These are phyloP conservation scores for Marasmius fiardii DNA, from an alignment of 1,284 basidiomycete genomes.

Conservation along the genomic window DNA sequence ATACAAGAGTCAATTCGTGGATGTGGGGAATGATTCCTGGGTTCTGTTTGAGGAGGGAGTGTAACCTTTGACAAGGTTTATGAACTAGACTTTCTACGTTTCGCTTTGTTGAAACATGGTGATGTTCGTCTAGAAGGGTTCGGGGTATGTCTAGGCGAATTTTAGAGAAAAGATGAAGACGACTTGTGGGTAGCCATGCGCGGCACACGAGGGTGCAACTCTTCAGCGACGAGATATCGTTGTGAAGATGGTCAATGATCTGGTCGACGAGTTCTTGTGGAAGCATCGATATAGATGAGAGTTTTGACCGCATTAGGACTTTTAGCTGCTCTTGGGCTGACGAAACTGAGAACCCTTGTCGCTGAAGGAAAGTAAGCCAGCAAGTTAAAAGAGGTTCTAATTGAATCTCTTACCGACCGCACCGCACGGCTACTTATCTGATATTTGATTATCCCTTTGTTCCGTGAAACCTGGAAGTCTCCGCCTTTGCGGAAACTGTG, in stretches of 20 bases:
- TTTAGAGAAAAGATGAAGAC: slow-evolving; percentile 27
- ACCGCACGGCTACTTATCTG: too few species aligned
- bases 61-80: not conserved
- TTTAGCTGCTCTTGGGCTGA: too few species aligned
- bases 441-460: too few species aligned
- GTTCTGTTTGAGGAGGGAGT: not conserved
- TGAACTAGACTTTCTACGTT: too few species aligned
- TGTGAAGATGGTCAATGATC: slow-evolving; percentile 27
- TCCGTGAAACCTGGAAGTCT: too few species aligned
- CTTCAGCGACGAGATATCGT: slow-evolving; percentile 19
- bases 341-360: too few species aligned
- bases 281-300: slow-evolving; percentile 6
- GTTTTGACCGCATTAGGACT: too few species aligned
- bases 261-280: slow-evolving; percentile 28
- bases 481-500: too few species aligned
- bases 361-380: too few species aligned
- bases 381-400: too few species aligned
- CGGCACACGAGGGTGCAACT: slow-evolving; percentile 21
- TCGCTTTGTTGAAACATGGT: slow-evolving; percentile 19
- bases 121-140: not conserved
- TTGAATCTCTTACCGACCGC: too few species aligned
- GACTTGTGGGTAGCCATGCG: slow-evolving; percentile 23
- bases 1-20: not conserved
- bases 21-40: not conserved
- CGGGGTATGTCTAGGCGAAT: slow-evolving; percentile 15